Conservation (phyloP, 352 stramenopile genomes). For the Salisapilia sapeloensis region DNA sequence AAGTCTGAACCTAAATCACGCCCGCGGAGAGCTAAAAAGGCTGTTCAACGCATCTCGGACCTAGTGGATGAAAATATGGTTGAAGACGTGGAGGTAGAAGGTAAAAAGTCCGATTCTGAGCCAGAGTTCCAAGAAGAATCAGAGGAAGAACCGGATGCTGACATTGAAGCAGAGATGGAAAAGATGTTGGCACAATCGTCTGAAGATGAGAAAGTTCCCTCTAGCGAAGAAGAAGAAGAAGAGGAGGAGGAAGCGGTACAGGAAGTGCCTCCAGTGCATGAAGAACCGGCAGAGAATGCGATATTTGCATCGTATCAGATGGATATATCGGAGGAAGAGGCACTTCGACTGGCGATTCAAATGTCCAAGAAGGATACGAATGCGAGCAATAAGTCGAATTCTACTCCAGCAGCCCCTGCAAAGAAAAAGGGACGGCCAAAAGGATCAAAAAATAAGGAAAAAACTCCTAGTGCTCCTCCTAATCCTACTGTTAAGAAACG, state of each 20-base stretch:
- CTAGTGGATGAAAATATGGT: constrained; percentile 17
- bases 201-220: too few species aligned
- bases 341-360: constrained; percentile 36
- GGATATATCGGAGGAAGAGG: constrained; percentile 59
- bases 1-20: neutral
- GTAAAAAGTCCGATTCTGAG: constrained; percentile 9
- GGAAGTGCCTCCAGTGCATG: constrained; percentile 6
- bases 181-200: too few species aligned
- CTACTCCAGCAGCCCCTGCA: too few species aligned
- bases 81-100: constrained; percentile 1
- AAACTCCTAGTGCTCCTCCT: too few species aligned
- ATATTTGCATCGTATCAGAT: constrained; percentile 28
- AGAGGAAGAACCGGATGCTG: too few species aligned
- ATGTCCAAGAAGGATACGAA: constrained; percentile 24
- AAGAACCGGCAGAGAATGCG: constrained; percentile 14
- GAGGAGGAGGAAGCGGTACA: constrained; percentile 11
- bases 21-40: constrained; percentile 9
- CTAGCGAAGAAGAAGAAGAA: constrained; percentile 29
- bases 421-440: too few species aligned
- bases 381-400: constrained; percentile 1
- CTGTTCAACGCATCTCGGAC: constrained; percentile 10
- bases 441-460: too few species aligned
- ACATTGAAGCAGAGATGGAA: too few species aligned
- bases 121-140: constrained; percentile 27
- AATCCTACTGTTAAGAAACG: too few species aligned